phyloP scores from a whole-genome alignment of 805 yeast species.

The Candida silvatica region DNA sequence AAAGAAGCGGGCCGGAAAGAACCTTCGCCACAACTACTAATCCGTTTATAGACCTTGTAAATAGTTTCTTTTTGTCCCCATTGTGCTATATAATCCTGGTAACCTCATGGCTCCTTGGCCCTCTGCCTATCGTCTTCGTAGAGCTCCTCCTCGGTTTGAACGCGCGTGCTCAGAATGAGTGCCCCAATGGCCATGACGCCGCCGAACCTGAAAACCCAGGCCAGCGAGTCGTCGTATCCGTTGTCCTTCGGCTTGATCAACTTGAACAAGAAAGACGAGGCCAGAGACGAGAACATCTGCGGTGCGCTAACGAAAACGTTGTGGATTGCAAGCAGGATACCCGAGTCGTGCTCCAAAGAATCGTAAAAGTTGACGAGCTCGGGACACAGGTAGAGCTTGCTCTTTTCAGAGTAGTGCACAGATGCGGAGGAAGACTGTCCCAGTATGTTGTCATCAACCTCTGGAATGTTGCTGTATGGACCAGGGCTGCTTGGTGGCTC shows the following conservation, averaged over 20 bases:
- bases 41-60: not conserved
- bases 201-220: constrained; percentile 51
- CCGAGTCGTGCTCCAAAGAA: constrained; percentile 44
- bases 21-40: not conserved
- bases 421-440: not conserved
- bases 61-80: not conserved
- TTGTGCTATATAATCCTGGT: not conserved
- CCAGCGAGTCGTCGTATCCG: constrained; percentile 33
- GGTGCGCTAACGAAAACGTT: constrained; percentile 52
- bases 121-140: constrained; percentile 23
- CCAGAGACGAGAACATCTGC: constrained; percentile 42
- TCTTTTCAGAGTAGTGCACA: constrained; percentile 2
- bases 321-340: constrained; percentile 47
- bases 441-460: too few relatives aligned
- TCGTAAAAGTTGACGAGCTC: constrained; percentile 24
- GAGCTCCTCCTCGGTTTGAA: constrained; percentile 33
- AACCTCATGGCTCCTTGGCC: constrained; percentile 2
- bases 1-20: not conserved
- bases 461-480: not conserved
- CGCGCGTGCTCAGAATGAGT: constrained; percentile 28
- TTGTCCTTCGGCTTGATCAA: constrained; percentile 23
- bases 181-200: constrained; percentile 45
- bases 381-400: constrained; percentile 12
- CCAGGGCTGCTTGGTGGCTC: not conserved
- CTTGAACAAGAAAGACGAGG: constrained; percentile 37